These are phyloP conservation scores for Chlorella sp. DNA, from an alignment of 139 green algal species.

Conservation along the genomic window DNA sequence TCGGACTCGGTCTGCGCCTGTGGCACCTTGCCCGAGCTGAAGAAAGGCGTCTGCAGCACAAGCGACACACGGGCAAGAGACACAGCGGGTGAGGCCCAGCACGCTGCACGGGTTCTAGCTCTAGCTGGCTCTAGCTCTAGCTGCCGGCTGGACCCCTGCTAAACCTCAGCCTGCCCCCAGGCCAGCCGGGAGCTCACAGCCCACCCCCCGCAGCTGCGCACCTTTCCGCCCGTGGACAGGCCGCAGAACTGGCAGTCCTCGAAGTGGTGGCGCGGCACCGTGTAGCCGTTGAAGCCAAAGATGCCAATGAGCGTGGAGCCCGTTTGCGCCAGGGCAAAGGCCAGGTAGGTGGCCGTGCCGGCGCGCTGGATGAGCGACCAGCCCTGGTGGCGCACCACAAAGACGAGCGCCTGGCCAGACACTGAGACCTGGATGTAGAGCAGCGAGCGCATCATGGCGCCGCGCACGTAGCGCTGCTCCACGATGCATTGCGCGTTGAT, in stretches of 20 bases:
- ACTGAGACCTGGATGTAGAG: constrained; percentile 66
- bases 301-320: constrained; percentile 54
- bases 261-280: constrained; percentile 29
- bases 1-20: constrained; percentile 45
- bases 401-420: constrained; percentile 71
- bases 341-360: constrained; percentile 63
- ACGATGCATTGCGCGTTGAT: constrained; percentile 57
- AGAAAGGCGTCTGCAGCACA: constrained; percentile 38
- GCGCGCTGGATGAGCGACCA: constrained; percentile 51
- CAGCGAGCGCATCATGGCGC: constrained; percentile 60
- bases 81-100: no score
- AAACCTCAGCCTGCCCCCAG: no score
- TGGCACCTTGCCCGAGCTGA: constrained; percentile 36
- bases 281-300: constrained; percentile 71
- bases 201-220: no score
- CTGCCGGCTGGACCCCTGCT: no score
- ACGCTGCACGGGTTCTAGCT: no score
- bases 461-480: constrained; percentile 68
- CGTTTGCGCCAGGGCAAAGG: constrained; percentile 64
- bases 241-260: constrained; percentile 50
- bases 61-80: no score
- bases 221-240: constrained; percentile 25
- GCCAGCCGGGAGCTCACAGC: no score
- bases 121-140: no score
- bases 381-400: constrained; percentile 62